Conservation (phyloP, 1,284 basidiomycete genomes). For the Ganoderma lingzhi region DNA sequence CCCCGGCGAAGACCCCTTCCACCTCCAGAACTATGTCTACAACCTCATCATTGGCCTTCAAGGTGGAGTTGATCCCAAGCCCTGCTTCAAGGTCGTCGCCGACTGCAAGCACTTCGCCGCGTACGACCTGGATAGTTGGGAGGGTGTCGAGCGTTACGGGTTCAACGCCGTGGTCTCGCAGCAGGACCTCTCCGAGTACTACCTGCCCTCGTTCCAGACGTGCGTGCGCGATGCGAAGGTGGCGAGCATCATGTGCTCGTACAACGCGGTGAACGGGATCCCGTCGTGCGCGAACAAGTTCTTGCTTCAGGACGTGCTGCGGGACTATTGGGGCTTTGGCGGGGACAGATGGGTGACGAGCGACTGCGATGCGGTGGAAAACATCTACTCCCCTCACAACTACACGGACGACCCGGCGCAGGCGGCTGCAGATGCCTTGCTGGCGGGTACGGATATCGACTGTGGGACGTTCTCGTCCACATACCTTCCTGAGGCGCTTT, state of each 20-base stretch:
- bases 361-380: slow-evolving; percentile 49
- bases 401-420: slow-evolving; percentile 52
- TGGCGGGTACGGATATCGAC: slow-evolving; percentile 63
- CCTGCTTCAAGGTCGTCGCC: slow-evolving; percentile 58
- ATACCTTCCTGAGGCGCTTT: slow-evolving; percentile 55
- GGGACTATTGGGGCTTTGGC: slow-evolving; percentile 59
- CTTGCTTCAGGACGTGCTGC: slow-evolving; percentile 57
- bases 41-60: slow-evolving; percentile 62
- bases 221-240: slow-evolving; percentile 69
- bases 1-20: slow-evolving; percentile 62
- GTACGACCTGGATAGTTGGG: slow-evolving; percentile 64
- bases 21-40: slow-evolving; percentile 59
- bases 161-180: slow-evolving; percentile 60
- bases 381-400: slow-evolving; percentile 58
- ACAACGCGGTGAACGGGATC: slow-evolving; percentile 66
- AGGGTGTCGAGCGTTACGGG: slow-evolving; percentile 53
- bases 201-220: slow-evolving; percentile 60
- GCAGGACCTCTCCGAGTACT: slow-evolving; percentile 65
- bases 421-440: slow-evolving; percentile 57
- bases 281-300: slow-evolving; percentile 61
- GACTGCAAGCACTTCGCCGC: slow-evolving; percentile 68
- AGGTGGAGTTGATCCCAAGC: slow-evolving; percentile 60
- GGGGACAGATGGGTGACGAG: slow-evolving; percentile 60
- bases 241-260: slow-evolving; percentile 65
- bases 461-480: slow-evolving; percentile 57